Evolutionary conservation across 371 early-diverging fungal species (phyloP).

Genomic region (Apophysomyces elegans): DNA sequence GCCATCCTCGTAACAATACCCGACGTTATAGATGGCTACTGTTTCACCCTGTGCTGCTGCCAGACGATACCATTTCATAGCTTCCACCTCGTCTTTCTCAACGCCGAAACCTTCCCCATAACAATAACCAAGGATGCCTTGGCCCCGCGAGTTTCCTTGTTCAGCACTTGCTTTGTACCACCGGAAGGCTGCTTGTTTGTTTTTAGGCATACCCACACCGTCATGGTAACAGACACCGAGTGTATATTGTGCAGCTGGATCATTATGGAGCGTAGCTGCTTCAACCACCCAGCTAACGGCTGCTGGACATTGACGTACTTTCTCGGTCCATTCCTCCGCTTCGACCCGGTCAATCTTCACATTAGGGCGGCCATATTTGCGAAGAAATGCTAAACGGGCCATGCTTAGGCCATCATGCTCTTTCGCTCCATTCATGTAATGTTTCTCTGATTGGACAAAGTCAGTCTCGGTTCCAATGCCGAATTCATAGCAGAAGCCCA

Average conservation of each 20-base stretch:
- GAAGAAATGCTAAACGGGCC: constrained; percentile 72
- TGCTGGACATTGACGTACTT: constrained; percentile 20
- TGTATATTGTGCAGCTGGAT: constrained; percentile 57
- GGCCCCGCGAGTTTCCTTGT: constrained; percentile 68
- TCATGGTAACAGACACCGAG: constrained; percentile 79
- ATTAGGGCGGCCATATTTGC: constrained; percentile 78
- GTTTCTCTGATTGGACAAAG: constrained; percentile 58
- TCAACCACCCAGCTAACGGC: constrained; percentile 59
- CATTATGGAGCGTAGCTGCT: constrained; percentile 54
- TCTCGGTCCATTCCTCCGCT: constrained; percentile 66
- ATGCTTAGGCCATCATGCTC: constrained; percentile 59
- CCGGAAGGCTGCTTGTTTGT: constrained; percentile 60
- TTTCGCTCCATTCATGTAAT: constrained; percentile 55
- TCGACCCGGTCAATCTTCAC: constrained; percentile 74
- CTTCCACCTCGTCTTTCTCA: constrained; percentile 65
- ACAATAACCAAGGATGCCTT: constrained; percentile 72
- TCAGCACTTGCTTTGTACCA: constrained; percentile 71
- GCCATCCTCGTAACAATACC: constrained; percentile 85
- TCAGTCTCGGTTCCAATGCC: constrained; percentile 69
- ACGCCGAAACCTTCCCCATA: constrained; percentile 87
- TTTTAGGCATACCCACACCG: constrained; percentile 65
- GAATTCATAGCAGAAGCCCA: constrained; percentile 82
- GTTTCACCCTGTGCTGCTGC: constrained; percentile 70
- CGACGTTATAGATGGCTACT: constrained; percentile 84
- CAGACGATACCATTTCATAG: constrained; percentile 72